These are phyloP conservation scores for Dissophora globulifera DNA, from an alignment of 192 early-diverging fungal species.

Conservation along the genomic window DNA sequence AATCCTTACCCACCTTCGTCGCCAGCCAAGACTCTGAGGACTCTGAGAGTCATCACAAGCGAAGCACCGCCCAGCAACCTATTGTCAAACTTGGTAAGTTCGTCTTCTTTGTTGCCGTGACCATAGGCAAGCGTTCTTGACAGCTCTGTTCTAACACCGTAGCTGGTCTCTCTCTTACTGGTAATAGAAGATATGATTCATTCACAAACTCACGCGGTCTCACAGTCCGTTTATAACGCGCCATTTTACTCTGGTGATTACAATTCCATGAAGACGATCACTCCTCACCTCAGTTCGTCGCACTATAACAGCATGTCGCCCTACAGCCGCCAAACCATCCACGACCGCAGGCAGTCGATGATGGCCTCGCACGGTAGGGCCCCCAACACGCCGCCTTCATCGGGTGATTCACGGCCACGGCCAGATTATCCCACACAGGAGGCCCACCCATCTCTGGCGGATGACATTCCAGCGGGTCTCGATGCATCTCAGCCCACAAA, in stretches of 20 bases:
- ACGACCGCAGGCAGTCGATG: conserved; percentile 49
- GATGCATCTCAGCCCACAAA: conserved; percentile 4
- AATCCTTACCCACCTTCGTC: neutral
- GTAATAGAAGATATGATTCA: conserved; percentile 33
- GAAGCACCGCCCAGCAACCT: conserved; percentile 10
- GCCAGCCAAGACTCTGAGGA: neutral
- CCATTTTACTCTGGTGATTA: conserved; percentile 31
- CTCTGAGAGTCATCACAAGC: neutral
- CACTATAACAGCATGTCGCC: conserved; percentile 40
- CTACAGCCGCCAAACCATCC: conserved; percentile 26
- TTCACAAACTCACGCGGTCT: conserved; percentile 25
- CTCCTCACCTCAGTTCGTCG: conserved; percentile 17
- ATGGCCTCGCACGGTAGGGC: conserved; percentile 9
- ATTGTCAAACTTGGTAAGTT: conserved; percentile 21
- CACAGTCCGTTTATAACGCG: conserved; percentile 14
- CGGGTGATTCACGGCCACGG: conserved; percentile 11
- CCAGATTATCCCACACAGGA: conserved; percentile 19
- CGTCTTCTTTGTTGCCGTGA: neutral
- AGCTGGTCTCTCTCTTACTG: neutral
- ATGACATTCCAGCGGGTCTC: neutral
- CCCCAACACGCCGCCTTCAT: conserved; percentile 18
- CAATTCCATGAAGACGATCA: conserved; percentile 12
- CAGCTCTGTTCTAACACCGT: too few relatives aligned
- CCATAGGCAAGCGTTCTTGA: too few relatives aligned
- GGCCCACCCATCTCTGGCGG: neutral